phyloP scores from a whole-genome alignment of 441 rosid genomes.

The Gossypium gossypioides region DNA sequence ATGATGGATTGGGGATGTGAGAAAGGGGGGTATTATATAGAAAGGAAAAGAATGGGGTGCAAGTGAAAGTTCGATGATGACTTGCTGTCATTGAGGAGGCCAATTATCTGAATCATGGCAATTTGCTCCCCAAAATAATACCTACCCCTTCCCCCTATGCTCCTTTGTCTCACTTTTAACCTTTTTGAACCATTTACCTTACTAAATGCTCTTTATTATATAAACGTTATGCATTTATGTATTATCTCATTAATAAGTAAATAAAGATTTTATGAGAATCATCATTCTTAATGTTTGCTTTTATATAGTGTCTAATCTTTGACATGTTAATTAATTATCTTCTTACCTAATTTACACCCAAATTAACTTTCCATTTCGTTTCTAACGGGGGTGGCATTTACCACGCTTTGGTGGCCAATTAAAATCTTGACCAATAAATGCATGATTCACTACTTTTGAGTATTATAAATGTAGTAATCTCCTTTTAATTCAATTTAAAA shows the following conservation, averaged over 20 bases:
- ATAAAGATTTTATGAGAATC: too few species aligned
- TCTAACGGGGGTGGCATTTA: background rate
- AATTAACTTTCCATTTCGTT: background rate
- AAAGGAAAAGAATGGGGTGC: background rate
- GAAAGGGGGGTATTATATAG: background rate
- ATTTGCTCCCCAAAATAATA: slow-evolving; percentile 29
- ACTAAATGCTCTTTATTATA: background rate
- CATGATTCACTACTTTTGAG: background rate
- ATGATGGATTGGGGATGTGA: background rate
- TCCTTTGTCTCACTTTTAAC: slow-evolving; percentile 17
- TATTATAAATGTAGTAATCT: background rate
- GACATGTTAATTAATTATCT: background rate
- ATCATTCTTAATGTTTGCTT: background rate
- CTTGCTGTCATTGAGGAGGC: slow-evolving; percentile 35
- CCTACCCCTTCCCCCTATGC: slow-evolving; percentile 20
- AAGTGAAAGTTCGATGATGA: slow-evolving; percentile 31
- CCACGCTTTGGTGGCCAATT: background rate
- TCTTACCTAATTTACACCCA: background rate
- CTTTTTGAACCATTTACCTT: background rate
- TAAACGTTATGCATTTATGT: too few species aligned
- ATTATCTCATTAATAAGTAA: background rate
- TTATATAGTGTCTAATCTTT: background rate
- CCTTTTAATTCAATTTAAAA: background rate
- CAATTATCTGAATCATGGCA: slow-evolving; percentile 43
- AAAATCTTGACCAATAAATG: background rate